These are phyloP conservation scores for Telfairia occidentalis DNA, from an alignment of 331 rosid genomes.

Conservation along the genomic window DNA sequence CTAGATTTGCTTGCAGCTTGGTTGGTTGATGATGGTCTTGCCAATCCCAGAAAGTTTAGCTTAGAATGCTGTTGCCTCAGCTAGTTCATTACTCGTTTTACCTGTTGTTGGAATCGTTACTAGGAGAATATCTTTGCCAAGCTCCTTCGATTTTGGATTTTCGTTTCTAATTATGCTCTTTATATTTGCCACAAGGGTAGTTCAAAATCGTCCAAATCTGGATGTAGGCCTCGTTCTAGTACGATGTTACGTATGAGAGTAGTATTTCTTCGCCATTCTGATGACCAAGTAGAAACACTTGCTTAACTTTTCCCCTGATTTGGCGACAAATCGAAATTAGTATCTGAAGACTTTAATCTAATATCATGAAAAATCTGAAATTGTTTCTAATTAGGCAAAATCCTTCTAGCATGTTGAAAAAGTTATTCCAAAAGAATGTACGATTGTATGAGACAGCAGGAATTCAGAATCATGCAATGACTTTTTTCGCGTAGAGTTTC, in stretches of 20 bases:
- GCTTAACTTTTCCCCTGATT: not conserved
- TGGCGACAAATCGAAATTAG: not conserved
- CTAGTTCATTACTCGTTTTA: not conserved
- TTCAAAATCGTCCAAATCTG: not conserved
- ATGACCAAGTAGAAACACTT: not conserved
- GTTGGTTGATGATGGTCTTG: not conserved
- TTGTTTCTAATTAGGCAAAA: not conserved
- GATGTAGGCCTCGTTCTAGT: not conserved
- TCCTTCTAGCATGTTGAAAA: not conserved
- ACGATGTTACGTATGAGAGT: not conserved
- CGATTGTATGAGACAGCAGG: not conserved
- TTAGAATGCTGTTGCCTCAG: not conserved
- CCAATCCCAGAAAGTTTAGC: not conserved
- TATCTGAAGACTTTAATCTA: not conserved
- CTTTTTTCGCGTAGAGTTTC: too few relatives aligned
- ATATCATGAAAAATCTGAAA: not conserved
- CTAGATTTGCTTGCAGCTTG: constrained; percentile 11
- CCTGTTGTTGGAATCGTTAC: not conserved
- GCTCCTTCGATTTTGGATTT: constrained; percentile 5
- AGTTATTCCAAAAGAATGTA: not conserved
- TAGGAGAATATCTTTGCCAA: not conserved
- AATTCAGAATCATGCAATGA: not conserved
- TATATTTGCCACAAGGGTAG: not conserved
- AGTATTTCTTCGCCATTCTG: not conserved
- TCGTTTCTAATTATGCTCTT: not conserved